Evolutionary conservation across 371 early-diverging fungal species (phyloP).

Genomic region (Mucor racemosus): DNA sequence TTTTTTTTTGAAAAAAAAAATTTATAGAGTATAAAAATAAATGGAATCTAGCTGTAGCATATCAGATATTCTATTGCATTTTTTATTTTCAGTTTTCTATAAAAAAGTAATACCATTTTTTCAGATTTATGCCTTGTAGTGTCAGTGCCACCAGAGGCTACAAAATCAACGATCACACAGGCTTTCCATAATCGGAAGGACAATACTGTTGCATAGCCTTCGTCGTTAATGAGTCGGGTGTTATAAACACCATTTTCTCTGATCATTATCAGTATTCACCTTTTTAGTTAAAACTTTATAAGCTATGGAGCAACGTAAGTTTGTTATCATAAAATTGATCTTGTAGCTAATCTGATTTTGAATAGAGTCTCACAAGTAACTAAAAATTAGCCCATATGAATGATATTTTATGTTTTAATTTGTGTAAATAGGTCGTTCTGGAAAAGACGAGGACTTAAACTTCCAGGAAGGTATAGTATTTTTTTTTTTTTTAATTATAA

Average conservation of each 20-base stretch:
- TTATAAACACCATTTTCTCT: not conserved
- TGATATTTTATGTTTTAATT: not conserved
- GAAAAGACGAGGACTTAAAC: constrained; percentile 45
- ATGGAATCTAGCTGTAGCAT: too few relatives aligned
- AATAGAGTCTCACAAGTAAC: constrained; percentile 1
- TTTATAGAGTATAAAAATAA: too few relatives aligned
- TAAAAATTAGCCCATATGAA: not conserved
- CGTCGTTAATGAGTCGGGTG: not conserved
- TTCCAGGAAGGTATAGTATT: constrained; percentile 52
- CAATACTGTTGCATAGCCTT: not conserved
- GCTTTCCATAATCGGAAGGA: not conserved
- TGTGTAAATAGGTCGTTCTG: constrained; percentile 46
- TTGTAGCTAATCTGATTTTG: not conserved
- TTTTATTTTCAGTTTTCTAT: too few relatives aligned
- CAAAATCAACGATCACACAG: not conserved
- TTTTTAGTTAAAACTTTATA: not conserved
- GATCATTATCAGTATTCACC: not conserved
- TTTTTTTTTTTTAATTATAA: not conserved
- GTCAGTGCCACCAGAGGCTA: too few relatives aligned
- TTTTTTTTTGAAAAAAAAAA: too few relatives aligned
- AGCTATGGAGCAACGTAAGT: not conserved
- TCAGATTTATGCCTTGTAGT: too few relatives aligned
- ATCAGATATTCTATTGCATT: too few relatives aligned
- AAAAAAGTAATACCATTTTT: too few relatives aligned
- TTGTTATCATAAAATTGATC: not conserved